Percentiles rank a stretch among this genome's conserved stretches.
Conservation (phyloP, 2,329 filamentous ascomycete genomes). For the Pestalotiopsis sp. region DNA sequence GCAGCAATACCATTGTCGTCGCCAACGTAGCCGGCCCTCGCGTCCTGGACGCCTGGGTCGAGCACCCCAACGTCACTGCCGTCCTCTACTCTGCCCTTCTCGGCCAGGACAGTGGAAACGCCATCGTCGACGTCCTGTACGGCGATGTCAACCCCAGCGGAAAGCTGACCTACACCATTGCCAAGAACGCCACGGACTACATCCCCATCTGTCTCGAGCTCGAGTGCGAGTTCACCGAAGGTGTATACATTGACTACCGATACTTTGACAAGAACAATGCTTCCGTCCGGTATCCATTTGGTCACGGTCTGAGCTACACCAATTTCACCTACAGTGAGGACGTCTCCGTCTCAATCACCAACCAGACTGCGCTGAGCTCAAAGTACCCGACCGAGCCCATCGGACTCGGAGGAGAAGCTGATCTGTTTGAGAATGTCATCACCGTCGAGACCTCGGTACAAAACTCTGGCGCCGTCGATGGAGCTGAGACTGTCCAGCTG, state of each 20-base stretch:
- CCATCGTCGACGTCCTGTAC: conserved; percentile 63
- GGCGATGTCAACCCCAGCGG: conserved; percentile 62
- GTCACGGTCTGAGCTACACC: conserved; percentile 61
- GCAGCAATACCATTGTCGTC: conserved; percentile 71
- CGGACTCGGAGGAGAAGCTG: conserved; percentile 55
- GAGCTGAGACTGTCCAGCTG: conserved; percentile 59
- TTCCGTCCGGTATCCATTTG: conserved; percentile 56
- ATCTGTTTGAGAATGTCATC: conserved; percentile 57
- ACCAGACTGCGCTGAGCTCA: conserved; percentile 37
- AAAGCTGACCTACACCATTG: conserved; percentile 62
- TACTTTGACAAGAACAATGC: conserved; percentile 54
- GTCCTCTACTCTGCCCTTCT: conserved; percentile 63
- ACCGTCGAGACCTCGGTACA: conserved; percentile 50
- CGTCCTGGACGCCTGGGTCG: conserved; percentile 57
- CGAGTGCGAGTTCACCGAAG: conserved; percentile 38
- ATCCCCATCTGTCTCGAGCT: conserved; percentile 30
- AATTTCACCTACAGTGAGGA: conserved; percentile 17
- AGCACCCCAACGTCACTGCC: conserved; percentile 63
- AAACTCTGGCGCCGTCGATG: conserved; percentile 53
- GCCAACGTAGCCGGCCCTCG: conserved; percentile 68
- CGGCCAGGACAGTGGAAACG: conserved; percentile 57
- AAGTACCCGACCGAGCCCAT: conserved; percentile 46
- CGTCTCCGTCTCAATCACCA: conserved; percentile 11
- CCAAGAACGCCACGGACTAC: conserved; percentile 51
- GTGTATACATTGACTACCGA: conserved; percentile 59